phyloP scores from a whole-genome alignment of 169 alveolate genomes.

The Babesia ovis region DNA sequence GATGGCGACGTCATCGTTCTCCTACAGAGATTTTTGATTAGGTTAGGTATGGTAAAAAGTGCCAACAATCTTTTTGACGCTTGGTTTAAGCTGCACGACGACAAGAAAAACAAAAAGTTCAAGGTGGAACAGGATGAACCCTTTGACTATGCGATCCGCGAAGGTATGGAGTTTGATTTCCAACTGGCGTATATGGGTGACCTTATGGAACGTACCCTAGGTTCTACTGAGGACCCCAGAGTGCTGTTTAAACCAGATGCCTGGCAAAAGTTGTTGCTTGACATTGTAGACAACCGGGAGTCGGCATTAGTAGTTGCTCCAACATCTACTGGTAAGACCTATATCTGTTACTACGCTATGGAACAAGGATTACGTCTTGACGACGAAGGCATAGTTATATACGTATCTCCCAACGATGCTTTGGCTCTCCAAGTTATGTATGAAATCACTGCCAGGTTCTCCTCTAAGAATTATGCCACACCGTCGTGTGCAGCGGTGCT shows the following conservation, averaged over 20 bases:
- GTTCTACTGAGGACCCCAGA: constrained; percentile 83
- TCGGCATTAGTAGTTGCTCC: constrained; percentile 87
- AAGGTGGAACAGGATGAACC: constrained; percentile 9
- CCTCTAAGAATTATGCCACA: constrained; percentile 82
- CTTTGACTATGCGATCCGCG: constrained; percentile 55
- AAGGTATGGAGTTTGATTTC: constrained; percentile 71
- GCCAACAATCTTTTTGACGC: constrained; percentile 33
- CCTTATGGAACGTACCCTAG: constrained; percentile 81
- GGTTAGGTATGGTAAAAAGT: constrained; percentile 21
- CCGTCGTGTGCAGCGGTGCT: constrained; percentile 66
- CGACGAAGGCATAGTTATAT: constrained; percentile 86
- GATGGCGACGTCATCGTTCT: constrained; percentile 14
- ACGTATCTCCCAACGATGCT: constrained; percentile 89
- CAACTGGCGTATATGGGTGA: constrained; percentile 85
- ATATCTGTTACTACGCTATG: constrained; percentile 91
- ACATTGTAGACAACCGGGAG: constrained; percentile 80
- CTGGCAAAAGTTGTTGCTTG: constrained; percentile 87
- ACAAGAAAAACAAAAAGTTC: constrained; percentile 18
- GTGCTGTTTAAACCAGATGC: constrained; percentile 89
- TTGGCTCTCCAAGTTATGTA: constrained; percentile 88
- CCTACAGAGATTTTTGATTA: constrained; percentile 43
- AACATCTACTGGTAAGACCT: constrained; percentile 91
- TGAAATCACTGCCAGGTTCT: constrained; percentile 88
- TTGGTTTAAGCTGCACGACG: constrained; percentile 32
- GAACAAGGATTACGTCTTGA: constrained; percentile 85